phyloP scores from a whole-genome alignment of 2,329 filamentous ascomycete genomes.

The Simplicillium aogashimaense region DNA sequence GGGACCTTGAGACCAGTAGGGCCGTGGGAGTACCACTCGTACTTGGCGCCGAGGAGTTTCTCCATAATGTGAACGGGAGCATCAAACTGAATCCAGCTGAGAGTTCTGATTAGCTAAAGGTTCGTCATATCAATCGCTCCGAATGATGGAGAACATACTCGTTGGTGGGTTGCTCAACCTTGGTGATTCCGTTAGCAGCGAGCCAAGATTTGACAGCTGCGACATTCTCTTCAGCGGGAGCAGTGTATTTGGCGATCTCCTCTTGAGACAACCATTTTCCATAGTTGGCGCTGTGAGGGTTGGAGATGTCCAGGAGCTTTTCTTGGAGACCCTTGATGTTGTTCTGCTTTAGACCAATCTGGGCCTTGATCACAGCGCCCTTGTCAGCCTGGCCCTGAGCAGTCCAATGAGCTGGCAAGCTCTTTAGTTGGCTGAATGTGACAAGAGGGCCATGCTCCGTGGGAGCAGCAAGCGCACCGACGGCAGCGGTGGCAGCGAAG shows the following conservation, averaged over 20 bases:
- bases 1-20: not conserved
- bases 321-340: constrained; percentile 15
- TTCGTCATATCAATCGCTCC: too few relatives aligned
- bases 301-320: constrained; percentile 13
- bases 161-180: constrained; percentile 5
- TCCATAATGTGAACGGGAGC: not conserved
- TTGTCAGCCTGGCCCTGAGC: constrained; percentile 1
- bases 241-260: constrained; percentile 14
- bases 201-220: constrained; percentile 14
- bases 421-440: constrained; percentile 3
- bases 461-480: constrained; percentile 3
- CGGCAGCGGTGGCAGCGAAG: constrained; percentile 2
- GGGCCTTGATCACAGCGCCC: constrained; percentile 3
- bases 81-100: not conserved
- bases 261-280: constrained; percentile 14
- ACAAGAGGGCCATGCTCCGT: constrained; percentile 2
- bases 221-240: constrained; percentile 11
- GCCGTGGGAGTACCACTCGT: not conserved
- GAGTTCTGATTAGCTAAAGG: too few relatives aligned
- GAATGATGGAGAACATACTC: constrained; percentile 2
- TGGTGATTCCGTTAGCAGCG: constrained; percentile 4
- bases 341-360: constrained; percentile 7
- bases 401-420: constrained; percentile 2
- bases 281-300: constrained; percentile 15
- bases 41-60: not conserved